These are phyloP conservation scores for Malus fusca DNA, from an alignment of 306 rosid species.

Conservation along the genomic window DNA sequence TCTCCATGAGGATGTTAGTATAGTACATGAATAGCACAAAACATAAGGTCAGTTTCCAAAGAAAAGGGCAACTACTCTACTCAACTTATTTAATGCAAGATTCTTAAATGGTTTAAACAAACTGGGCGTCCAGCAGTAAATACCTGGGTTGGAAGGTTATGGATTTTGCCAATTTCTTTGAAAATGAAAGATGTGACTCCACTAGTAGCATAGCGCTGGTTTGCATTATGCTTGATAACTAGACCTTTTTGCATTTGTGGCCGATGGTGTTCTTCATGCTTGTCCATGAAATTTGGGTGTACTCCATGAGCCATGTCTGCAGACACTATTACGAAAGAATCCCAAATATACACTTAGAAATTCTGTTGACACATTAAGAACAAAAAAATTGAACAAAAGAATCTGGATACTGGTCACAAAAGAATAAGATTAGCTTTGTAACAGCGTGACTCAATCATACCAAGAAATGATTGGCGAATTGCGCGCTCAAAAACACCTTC, in stretches of 20 bases:
- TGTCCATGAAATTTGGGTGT: conserved; percentile 87
- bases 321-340: conserved; percentile 53
- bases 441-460: conserved; percentile 29
- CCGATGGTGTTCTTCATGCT: conserved; percentile 89
- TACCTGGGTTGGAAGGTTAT: conserved; percentile 91
- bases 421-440: neutral
- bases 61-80: neutral
- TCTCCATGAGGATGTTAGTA: neutral
- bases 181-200: conserved; percentile 88
- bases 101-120: neutral
- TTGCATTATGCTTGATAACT: conserved; percentile 89
- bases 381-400: neutral
- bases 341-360: conserved; percentile 21
- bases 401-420: neutral
- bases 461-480: conserved; percentile 85
- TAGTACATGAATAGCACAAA: neutral
- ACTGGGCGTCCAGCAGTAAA: neutral
- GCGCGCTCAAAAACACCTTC: conserved; percentile 86
- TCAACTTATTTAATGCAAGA: neutral
- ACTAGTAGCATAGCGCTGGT: conserved; percentile 94
- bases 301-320: conserved; percentile 99
- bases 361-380: neutral
- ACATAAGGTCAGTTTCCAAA: neutral
- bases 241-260: conserved; percentile 90
- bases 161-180: conserved; percentile 68